Conservation (phyloP, 257 asterid genomes). For the Plectranthus barbatus region DNA sequence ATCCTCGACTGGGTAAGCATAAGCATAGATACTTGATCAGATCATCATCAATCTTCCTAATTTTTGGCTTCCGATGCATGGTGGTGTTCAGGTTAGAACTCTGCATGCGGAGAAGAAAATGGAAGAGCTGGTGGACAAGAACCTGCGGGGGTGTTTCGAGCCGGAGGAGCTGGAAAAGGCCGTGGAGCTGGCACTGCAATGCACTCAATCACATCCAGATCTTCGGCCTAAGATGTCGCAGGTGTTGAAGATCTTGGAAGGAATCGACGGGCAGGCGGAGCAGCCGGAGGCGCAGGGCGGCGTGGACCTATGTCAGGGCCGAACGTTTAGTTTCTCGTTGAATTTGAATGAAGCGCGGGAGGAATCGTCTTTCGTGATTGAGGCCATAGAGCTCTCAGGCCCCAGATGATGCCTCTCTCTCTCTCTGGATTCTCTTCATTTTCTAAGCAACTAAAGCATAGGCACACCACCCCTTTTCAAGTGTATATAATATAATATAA, state of each 20-base stretch:
- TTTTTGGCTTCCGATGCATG: no score
- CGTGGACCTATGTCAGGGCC: slow-evolving; percentile 35
- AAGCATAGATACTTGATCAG: neutral
- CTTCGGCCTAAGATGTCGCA: slow-evolving; percentile 72
- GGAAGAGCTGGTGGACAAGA: slow-evolving; percentile 64
- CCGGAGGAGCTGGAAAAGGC: slow-evolving; percentile 51
- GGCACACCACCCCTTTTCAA: no score
- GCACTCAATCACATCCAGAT: slow-evolving; percentile 65
- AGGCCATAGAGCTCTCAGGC: slow-evolving; percentile 91
- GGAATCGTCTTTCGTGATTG: slow-evolving; percentile 65
- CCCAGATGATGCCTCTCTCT: slow-evolving; percentile 35
- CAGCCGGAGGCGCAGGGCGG: slow-evolving; percentile 35
- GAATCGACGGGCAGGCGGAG: slow-evolving; percentile 30
- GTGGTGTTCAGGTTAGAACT: slow-evolving; percentile 50
- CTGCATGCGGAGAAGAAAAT: slow-evolving; percentile 50
- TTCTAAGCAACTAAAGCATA: no score
- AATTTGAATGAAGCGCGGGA: slow-evolving; percentile 47
- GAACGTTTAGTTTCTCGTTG: slow-evolving; percentile 55
- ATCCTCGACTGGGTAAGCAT: slow-evolving; percentile 80
- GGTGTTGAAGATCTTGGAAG: slow-evolving; percentile 53
- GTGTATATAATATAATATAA: no score
- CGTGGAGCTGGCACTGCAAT: slow-evolving; percentile 53
- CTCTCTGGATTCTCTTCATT: no score
- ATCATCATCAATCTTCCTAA: no score
- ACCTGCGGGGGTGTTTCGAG: slow-evolving; percentile 48